These are phyloP conservation scores for Podaxis carcinomalis DNA, from an alignment of 768 basidiomycete genomes.

Conservation along the genomic window DNA sequence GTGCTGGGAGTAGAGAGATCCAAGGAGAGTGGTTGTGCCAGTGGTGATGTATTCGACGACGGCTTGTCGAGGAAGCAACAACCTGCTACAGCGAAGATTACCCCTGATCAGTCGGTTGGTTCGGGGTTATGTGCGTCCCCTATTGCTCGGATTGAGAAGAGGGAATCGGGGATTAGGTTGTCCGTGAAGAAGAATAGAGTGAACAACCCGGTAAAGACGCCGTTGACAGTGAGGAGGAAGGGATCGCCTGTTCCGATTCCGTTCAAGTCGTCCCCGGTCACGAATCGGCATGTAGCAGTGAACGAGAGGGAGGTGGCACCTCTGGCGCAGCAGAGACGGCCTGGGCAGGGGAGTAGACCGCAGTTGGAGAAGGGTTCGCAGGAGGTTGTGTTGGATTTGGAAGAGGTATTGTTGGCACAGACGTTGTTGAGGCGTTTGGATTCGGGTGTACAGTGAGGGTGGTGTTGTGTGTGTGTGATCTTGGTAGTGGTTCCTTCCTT, in stretches of 20 bases:
- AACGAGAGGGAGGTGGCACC: neutral
- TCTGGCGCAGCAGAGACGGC: too few relatives aligned
- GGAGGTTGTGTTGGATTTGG: constrained; percentile 25
- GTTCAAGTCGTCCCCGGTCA: neutral
- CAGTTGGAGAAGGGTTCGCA: constrained; percentile 8
- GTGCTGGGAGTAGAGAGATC: too few relatives aligned
- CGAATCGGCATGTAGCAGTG: neutral
- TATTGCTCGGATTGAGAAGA: neutral
- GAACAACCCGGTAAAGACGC: neutral
- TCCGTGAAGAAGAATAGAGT: neutral
- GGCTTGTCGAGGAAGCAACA: too few relatives aligned
- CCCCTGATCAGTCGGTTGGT: too few relatives aligned
- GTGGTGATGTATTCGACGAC: too few relatives aligned
- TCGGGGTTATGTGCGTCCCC: neutral
- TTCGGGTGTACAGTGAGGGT: constrained; percentile 6
- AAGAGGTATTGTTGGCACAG: constrained; percentile 31
- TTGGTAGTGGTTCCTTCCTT: neutral
- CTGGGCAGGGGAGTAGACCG: neutral
- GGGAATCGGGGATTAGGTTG: neutral
- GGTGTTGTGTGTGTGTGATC: neutral
- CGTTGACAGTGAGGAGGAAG: neutral
- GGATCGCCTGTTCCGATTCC: constrained; percentile 7
- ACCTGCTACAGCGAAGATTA: too few relatives aligned
- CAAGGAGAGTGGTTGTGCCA: too few relatives aligned
- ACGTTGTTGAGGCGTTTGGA: constrained; percentile 26